These are phyloP conservation scores for Mycosarcoma mackinlayi DNA, from an alignment of 1,284 basidiomycete species.

Conservation along the genomic window DNA sequence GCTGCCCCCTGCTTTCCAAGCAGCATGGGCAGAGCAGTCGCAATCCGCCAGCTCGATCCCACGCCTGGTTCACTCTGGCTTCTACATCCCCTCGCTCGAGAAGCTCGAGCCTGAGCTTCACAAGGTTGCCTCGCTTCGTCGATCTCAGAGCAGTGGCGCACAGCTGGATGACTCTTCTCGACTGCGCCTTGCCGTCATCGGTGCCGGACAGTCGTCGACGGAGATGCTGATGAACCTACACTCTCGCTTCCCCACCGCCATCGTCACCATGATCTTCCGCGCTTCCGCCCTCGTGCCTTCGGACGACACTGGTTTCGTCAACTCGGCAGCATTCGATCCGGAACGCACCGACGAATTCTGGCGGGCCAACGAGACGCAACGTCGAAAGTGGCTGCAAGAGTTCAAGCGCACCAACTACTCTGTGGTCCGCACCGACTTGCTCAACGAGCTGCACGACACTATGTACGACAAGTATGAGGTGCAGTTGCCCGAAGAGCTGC, in stretches of 20 bases:
- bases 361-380: constrained; percentile 49
- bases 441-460: constrained; percentile 60
- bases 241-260: constrained; percentile 60
- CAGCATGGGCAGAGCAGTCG: constrained; percentile 37
- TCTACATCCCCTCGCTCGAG: constrained; percentile 59
- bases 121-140: constrained; percentile 19
- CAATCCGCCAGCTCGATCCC: constrained; percentile 13
- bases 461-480: constrained; percentile 63
- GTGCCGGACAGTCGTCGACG: constrained; percentile 65
- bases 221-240: constrained; percentile 65
- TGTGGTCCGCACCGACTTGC: constrained; percentile 60
- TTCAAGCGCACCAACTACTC: constrained; percentile 67
- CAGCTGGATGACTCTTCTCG: constrained; percentile 25
- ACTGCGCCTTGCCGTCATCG: constrained; percentile 62
- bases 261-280: constrained; percentile 64
- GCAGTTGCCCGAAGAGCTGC: constrained; percentile 57
- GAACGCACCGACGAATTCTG: constrained; percentile 65
- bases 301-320: constrained; percentile 66
- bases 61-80: constrained; percentile 61
- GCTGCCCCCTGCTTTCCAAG: constrained; percentile 51
- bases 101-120: constrained; percentile 52
- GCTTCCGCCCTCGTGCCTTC: constrained; percentile 63
- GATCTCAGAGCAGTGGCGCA: not conserved
- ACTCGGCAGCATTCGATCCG: constrained; percentile 66
- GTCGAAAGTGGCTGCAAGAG: constrained; percentile 58